Evolutionary conservation across 1,284 basidiomycete genomes (phyloP).

Genomic region (Heterobasidion irregulare): DNA sequence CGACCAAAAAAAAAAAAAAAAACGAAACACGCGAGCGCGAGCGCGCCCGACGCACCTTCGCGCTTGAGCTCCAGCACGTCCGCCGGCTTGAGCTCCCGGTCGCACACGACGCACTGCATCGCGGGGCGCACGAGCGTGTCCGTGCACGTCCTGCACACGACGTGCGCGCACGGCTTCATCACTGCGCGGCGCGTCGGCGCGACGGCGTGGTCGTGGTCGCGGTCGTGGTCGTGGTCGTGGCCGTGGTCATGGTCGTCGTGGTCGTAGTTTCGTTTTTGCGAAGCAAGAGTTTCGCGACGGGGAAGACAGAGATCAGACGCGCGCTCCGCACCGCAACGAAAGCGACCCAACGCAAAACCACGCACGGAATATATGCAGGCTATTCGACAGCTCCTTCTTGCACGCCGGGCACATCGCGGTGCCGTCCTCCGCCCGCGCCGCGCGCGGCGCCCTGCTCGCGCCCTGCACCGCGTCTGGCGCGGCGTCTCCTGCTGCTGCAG

Average conservation of each 20-base stretch:
- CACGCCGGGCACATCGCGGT: slow-evolving; percentile 83
- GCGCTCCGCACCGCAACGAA: background rate
- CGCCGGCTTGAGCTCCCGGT: slow-evolving; percentile 48
- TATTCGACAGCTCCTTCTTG: slow-evolving; percentile 80
- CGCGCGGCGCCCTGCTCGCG: slow-evolving; percentile 18
- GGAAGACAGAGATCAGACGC: background rate
- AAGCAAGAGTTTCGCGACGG: too few relatives aligned
- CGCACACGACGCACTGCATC: slow-evolving; percentile 79
- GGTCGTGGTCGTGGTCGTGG: too few relatives aligned
- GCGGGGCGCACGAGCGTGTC: slow-evolving; percentile 72
- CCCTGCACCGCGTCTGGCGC: slow-evolving; percentile 7
- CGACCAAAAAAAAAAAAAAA: background rate
- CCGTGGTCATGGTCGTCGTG: too few relatives aligned
- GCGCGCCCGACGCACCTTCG: slow-evolving; percentile 50
- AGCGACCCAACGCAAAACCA: slow-evolving; percentile 8
- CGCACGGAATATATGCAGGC: slow-evolving; percentile 61
- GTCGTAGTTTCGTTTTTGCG: too few relatives aligned
- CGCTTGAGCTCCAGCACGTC: slow-evolving; percentile 73
- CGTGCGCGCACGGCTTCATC: slow-evolving; percentile 76
- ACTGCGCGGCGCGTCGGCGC: slow-evolving; percentile 30
- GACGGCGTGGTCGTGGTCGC: too few relatives aligned
- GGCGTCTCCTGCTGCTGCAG: slow-evolving; percentile 16
- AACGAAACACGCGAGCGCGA: too few relatives aligned
- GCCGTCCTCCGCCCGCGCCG: slow-evolving; percentile 36
- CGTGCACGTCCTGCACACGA: slow-evolving; percentile 80